These are phyloP conservation scores for Isoetes taiwanensis DNA, from an alignment of 75 land plant species.

Conservation along the genomic window DNA sequence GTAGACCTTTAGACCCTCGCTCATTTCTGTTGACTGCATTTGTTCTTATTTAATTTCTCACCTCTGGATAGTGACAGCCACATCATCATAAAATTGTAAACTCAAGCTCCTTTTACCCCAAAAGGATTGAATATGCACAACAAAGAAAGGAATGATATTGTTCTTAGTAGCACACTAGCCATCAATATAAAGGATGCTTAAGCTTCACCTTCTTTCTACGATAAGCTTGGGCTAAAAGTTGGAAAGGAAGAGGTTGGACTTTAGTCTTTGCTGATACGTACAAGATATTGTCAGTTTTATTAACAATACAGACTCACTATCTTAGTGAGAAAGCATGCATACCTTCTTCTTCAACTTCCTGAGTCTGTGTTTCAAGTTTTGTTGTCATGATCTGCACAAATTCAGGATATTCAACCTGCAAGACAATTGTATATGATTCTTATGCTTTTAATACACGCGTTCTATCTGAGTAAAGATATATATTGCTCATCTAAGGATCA, in stretches of 20 bases:
- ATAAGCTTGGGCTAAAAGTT: constrained; percentile 25
- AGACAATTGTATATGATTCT: background rate
- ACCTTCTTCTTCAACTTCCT: constrained; percentile 10
- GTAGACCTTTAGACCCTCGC: too few species aligned
- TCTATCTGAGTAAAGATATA: too few species aligned
- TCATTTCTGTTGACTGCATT: too few species aligned
- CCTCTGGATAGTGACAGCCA: too few species aligned
- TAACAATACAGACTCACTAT: background rate
- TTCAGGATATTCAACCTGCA: constrained; percentile 31
- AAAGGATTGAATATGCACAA: too few species aligned
- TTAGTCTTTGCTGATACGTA: constrained; percentile 11
- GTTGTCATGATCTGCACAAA: constrained; percentile 39
- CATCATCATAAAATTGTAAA: too few species aligned
- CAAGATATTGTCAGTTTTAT: background rate
- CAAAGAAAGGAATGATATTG: too few species aligned
- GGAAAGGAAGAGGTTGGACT: constrained; percentile 24
- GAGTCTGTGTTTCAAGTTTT: constrained; percentile 15
- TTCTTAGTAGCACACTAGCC: background rate
- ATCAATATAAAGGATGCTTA: background rate
- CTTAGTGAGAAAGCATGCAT: background rate
- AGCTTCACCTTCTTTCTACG: constrained; percentile 26
- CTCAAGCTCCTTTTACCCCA: too few species aligned
- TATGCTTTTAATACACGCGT: background rate
- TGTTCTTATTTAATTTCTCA: too few species aligned
- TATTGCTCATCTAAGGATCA: too few species aligned